These are phyloP conservation scores for Annona cherimola DNA, from an alignment of 164 flowering plant species.

Conservation along the genomic window DNA sequence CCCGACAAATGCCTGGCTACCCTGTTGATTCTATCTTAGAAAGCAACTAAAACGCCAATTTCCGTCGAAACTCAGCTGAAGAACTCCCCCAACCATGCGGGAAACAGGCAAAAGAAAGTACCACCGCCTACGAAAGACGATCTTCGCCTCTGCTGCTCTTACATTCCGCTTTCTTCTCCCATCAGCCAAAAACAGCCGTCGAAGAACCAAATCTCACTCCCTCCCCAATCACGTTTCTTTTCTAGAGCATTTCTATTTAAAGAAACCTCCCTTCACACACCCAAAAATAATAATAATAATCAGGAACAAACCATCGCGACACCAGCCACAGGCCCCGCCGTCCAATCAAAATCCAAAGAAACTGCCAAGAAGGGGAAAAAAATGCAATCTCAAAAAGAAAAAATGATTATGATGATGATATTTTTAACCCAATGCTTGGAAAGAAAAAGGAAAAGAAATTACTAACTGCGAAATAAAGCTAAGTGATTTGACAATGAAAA, in stretches of 20 bases:
- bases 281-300: neutral
- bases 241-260: neutral
- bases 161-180: neutral
- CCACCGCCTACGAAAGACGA: neutral
- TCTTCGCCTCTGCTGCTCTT: neutral
- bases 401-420: neutral
- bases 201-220: neutral
- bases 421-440: neutral
- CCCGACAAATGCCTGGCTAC: neutral
- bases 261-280: neutral
- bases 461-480: neutral
- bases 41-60: neutral
- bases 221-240: neutral
- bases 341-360: conserved; percentile 3
- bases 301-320: neutral
- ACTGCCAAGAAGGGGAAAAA: neutral
- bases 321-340: neutral
- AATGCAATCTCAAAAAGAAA: neutral
- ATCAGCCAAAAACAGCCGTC: neutral
- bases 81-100: neutral
- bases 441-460: neutral
- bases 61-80: neutral
- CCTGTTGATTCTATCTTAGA: neutral
- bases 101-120: neutral
- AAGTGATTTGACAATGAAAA: neutral